Conservation (phyloP, 2,329 filamentous ascomycete species). For the Aspergillus niger region DNA sequence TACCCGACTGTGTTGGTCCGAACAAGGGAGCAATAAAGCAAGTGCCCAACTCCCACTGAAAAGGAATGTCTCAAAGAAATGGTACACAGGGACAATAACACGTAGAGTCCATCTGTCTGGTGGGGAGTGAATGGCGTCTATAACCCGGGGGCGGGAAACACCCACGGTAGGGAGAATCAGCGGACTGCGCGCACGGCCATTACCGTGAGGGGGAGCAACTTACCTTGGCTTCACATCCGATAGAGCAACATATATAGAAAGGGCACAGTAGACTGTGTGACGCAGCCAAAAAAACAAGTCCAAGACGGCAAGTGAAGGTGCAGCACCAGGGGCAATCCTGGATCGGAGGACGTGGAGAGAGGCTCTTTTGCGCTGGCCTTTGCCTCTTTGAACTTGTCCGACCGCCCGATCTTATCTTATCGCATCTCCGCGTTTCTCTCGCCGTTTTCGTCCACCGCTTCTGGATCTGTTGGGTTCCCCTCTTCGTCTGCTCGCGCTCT, state of each 20-base stretch:
- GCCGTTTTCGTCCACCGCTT: slow-evolving; percentile 9
- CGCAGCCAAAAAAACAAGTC: not conserved
- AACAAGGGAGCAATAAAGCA: not conserved
- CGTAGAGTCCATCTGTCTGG: slow-evolving; percentile 14
- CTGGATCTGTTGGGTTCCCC: not conserved
- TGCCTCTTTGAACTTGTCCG: slow-evolving; percentile 16
- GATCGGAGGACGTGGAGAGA: slow-evolving; percentile 8
- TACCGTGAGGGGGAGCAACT: slow-evolving; percentile 4
- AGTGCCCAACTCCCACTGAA: not conserved
- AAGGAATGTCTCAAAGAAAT: not conserved
- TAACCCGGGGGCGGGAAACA: slow-evolving; percentile 15
- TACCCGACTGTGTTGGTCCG: not conserved
- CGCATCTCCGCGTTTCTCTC: slow-evolving; percentile 37
- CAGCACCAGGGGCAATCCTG: slow-evolving; percentile 10
- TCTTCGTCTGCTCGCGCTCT: slow-evolving; percentile 9
- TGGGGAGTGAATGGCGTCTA: slow-evolving; percentile 15
- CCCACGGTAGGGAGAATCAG: slow-evolving; percentile 24
- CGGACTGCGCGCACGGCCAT: slow-evolving; percentile 13
- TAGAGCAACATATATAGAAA: slow-evolving; percentile 10
- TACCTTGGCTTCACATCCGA: slow-evolving; percentile 14
- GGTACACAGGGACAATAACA: slow-evolving; percentile 3
- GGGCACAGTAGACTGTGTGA: not conserved
- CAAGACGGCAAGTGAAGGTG: slow-evolving; percentile 8
- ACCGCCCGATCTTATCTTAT: slow-evolving; percentile 36
- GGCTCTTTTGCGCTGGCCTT: slow-evolving; percentile 21